A percentile compares a stretch with the other conserved stretches of the same genome.
Conservation (phyloP, 2,329 filamentous ascomycete species). For the Cladosporium sp. region DNA sequence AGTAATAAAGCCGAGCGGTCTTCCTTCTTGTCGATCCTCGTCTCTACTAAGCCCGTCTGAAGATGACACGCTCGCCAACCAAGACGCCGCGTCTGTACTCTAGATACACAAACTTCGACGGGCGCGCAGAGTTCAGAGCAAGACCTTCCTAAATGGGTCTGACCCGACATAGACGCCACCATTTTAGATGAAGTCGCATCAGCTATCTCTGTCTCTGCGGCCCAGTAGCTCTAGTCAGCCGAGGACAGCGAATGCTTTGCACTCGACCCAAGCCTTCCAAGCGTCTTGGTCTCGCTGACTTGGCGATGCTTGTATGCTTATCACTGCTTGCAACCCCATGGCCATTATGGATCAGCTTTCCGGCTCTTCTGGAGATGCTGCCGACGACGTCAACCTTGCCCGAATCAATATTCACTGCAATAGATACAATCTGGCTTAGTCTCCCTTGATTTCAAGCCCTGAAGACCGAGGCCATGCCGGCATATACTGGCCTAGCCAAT, state of each 20-base stretch:
- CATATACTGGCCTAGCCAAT: neutral
- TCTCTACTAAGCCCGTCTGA: neutral
- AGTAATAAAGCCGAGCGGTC: neutral
- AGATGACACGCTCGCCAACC: neutral
- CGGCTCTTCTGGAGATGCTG: no score
- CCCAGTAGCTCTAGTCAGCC: neutral
- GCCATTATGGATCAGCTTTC: no score
- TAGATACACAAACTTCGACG: neutral
- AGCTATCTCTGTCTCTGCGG: neutral
- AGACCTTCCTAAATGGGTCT: neutral
- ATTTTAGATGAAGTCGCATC: neutral
- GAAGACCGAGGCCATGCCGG: no score
- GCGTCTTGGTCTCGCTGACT: neutral
- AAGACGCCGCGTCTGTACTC: neutral
- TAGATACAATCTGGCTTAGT: no score
- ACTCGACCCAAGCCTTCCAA: neutral
- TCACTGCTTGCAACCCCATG: neutral
- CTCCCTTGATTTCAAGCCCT: no score
- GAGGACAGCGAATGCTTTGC: neutral
- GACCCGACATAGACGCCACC: neutral
- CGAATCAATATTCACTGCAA: no score
- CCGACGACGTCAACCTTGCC: no score
- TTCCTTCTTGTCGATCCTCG: neutral
- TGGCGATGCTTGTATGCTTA: conserved; percentile 1
- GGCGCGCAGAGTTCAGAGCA: neutral